Conservation (phyloP, 164 flowering plant species). For the Aristolochia fimbriata region DNA sequence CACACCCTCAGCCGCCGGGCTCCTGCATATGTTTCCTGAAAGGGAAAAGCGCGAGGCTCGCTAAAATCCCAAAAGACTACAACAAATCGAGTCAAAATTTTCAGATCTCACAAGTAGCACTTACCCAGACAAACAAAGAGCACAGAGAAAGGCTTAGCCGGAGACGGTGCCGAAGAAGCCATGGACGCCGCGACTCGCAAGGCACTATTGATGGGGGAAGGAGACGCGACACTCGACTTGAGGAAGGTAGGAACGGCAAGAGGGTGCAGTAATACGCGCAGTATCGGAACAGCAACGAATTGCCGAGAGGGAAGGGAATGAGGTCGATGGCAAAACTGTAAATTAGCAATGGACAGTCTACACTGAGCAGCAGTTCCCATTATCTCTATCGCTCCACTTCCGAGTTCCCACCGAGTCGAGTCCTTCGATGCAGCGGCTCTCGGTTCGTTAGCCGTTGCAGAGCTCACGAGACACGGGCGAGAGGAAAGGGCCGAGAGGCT, state of each 20-base stretch:
- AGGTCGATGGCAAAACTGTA: not conserved
- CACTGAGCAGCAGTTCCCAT: too few species aligned
- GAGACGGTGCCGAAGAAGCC: slow-evolving; percentile 17
- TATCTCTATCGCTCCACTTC: too few species aligned
- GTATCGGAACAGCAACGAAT: not conserved
- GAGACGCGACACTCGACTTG: not conserved
- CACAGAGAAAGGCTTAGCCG: slow-evolving; percentile 65
- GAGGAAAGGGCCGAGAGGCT: too few species aligned
- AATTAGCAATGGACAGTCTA: not conserved
- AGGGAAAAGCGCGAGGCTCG: not conserved
- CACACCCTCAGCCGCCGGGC: slow-evolving; percentile 97
- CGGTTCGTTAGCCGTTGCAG: too few species aligned
- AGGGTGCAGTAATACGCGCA: not conserved
- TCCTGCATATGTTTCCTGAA: slow-evolving; percentile 67
- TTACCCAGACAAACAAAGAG: slow-evolving; percentile 93
- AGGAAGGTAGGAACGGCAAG: too few species aligned
- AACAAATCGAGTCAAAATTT: not conserved
- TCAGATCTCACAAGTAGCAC: not conserved
- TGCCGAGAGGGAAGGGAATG: not conserved
- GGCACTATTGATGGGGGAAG: not conserved
- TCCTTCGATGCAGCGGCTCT: too few species aligned
- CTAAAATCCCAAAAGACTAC: not conserved
- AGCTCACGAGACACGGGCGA: too few species aligned
- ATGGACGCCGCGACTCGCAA: slow-evolving; percentile 4
- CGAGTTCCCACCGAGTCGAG: too few species aligned